Conservation (phyloP, 306 rosid genomes). For the Canavalia gladiata region DNA sequence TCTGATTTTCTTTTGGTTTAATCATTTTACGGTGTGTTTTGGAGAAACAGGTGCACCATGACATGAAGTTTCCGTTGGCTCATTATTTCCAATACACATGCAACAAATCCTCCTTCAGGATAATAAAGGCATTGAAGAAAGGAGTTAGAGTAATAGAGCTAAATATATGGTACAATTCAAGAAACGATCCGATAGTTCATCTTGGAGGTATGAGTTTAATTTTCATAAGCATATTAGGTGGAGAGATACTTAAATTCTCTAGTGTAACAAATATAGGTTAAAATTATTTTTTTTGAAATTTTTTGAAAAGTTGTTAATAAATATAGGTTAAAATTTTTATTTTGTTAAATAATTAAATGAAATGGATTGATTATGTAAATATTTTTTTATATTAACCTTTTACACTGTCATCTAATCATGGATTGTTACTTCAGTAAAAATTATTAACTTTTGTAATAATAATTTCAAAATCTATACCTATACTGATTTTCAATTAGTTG, state of each 20-base stretch:
- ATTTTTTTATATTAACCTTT: too few relatives aligned
- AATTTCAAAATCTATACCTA: too few relatives aligned
- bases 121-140: slow-evolving; percentile 66
- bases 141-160: slow-evolving; percentile 87
- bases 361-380: too few relatives aligned
- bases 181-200: slow-evolving; percentile 57
- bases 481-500: too few relatives aligned
- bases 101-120: slow-evolving; percentile 96
- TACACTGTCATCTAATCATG: too few relatives aligned
- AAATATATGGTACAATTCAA: slow-evolving; percentile 82
- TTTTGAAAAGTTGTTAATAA: too few relatives aligned
- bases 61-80: slow-evolving; percentile 83
- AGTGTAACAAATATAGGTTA: too few relatives aligned
- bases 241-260: neutral
- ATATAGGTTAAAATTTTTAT: too few relatives aligned
- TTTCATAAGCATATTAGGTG: neutral
- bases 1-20: neutral
- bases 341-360: too few relatives aligned
- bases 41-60: slow-evolving; percentile 70
- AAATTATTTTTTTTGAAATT: too few relatives aligned
- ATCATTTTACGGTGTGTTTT: slow-evolving; percentile 26
- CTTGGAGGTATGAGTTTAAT: slow-evolving; percentile 77
- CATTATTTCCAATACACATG: slow-evolving; percentile 90
- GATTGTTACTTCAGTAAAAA: too few relatives aligned
- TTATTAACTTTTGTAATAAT: too few relatives aligned